Conservation (phyloP, 495 filamentous ascomycete species). For the Penicillium robsamsonii region DNA sequence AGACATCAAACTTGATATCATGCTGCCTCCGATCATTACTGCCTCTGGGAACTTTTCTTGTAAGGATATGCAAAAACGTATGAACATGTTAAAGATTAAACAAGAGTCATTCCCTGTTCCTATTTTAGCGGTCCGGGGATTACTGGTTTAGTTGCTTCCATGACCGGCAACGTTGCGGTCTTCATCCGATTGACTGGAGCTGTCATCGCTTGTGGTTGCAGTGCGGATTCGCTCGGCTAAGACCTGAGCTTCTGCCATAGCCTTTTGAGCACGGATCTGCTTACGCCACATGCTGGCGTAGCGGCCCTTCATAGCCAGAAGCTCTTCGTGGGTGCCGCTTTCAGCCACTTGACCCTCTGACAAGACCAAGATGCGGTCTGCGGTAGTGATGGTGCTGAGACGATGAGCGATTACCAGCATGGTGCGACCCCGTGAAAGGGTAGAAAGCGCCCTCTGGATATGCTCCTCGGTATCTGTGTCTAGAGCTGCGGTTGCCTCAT, state of each 20-base stretch:
- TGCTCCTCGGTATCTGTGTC: conserved; percentile 96
- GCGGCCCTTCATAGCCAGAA: conserved; percentile 71
- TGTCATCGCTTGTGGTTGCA: conserved; percentile 46
- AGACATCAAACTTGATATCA: not conserved
- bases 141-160: conserved; percentile 22
- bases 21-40: conserved; percentile 19
- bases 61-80: conserved; percentile 16
- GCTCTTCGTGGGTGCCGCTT: conserved; percentile 80
- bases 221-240: conserved; percentile 49
- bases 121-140: conserved; percentile 14
- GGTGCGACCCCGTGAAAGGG: conserved; percentile 78
- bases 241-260: conserved; percentile 69
- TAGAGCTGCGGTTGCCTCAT: conserved; percentile 93
- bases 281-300: conserved; percentile 96
- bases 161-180: conserved; percentile 38
- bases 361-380: conserved; percentile 93
- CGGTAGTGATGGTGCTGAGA: conserved; percentile 88
- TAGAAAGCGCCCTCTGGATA: conserved; percentile 82
- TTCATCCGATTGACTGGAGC: conserved; percentile 53
- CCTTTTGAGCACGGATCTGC: conserved; percentile 84
- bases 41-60: conserved; percentile 14
- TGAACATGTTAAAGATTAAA: conserved; percentile 31
- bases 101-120: conserved; percentile 14
- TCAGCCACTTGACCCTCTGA: conserved; percentile 81
- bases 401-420: conserved; percentile 85